Evolutionary conservation across 2,329 filamentous ascomycete genomes (phyloP).

Genomic region (Colletotrichum liriopes): DNA sequence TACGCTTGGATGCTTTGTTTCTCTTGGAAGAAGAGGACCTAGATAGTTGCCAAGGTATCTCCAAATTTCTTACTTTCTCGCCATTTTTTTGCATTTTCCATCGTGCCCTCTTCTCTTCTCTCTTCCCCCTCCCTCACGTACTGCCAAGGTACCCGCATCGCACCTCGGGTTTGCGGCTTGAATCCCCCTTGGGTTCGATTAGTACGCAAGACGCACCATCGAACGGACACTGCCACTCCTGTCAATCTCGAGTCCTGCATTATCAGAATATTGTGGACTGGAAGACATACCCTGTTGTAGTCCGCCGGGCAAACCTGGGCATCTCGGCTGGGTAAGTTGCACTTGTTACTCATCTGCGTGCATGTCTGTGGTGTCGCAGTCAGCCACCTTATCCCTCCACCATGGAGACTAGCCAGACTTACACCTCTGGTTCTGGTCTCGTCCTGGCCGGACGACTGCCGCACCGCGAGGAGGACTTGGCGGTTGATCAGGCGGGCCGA

Average conservation of each 20-base stretch:
- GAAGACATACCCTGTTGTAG: constrained; percentile 34
- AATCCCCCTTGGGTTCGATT: constrained; percentile 39
- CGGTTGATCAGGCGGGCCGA: constrained; percentile 20
- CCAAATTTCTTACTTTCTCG: constrained; percentile 36
- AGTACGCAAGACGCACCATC: constrained; percentile 34
- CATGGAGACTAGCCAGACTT: background rate
- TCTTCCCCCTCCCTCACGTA: background rate
- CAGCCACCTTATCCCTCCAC: background rate
- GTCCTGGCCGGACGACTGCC: constrained; percentile 29
- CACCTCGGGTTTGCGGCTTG: constrained; percentile 32
- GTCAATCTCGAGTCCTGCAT: constrained; percentile 8
- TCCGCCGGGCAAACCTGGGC: constrained; percentile 38
- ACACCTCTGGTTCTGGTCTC: constrained; percentile 35
- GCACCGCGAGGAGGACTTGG: constrained; percentile 1
- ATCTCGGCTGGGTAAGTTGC: constrained; percentile 25
- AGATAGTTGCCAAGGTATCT: constrained; percentile 36
- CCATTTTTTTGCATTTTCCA: constrained; percentile 1
- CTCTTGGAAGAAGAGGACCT: constrained; percentile 19
- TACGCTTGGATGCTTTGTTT: constrained; percentile 28
- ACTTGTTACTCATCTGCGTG: constrained; percentile 40
- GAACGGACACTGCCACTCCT: constrained; percentile 31
- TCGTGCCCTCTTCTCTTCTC: background rate
- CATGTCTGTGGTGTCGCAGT: constrained; percentile 18
- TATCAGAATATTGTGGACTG: background rate
- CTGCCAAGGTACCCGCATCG: constrained; percentile 35